These are phyloP conservation scores for Phialophora expanda DNA, from an alignment of 2,329 filamentous ascomycete species.

Conservation along the genomic window DNA sequence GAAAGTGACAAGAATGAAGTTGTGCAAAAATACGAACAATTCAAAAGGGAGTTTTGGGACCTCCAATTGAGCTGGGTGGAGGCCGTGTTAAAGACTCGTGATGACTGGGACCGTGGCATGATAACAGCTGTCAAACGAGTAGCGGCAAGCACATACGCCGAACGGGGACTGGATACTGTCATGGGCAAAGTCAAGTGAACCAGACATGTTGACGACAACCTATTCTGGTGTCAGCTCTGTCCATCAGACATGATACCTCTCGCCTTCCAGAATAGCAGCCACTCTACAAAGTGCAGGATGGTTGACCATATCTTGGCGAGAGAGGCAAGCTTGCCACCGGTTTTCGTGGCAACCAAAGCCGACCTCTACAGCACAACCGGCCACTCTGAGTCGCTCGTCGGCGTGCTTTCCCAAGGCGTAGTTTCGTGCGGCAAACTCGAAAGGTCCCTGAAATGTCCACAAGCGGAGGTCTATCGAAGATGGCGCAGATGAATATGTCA, in stretches of 20 bases:
- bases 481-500: background rate
- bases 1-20: constrained; percentile 72
- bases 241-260: background rate
- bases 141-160: constrained; percentile 83
- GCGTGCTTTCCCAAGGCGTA: background rate
- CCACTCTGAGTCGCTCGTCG: background rate
- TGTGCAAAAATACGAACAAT: constrained; percentile 76
- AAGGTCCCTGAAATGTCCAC: background rate
- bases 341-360: background rate
- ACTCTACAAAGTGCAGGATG: background rate
- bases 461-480: background rate
- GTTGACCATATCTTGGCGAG: background rate
- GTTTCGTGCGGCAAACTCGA: background rate
- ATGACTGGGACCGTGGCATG: constrained; percentile 94
- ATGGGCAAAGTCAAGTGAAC: constrained; percentile 85
- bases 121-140: constrained; percentile 83
- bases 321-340: background rate
- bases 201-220: background rate
- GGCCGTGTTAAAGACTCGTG: constrained; percentile 79
- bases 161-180: constrained; percentile 84
- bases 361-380: background rate
- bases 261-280: background rate
- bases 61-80: constrained; percentile 95
- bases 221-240: constrained; percentile 40
- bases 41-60: constrained; percentile 91